These are phyloP conservation scores for Ustilaginoidea virens DNA, from an alignment of 2,329 filamentous ascomycete genomes.

Conservation along the genomic window DNA sequence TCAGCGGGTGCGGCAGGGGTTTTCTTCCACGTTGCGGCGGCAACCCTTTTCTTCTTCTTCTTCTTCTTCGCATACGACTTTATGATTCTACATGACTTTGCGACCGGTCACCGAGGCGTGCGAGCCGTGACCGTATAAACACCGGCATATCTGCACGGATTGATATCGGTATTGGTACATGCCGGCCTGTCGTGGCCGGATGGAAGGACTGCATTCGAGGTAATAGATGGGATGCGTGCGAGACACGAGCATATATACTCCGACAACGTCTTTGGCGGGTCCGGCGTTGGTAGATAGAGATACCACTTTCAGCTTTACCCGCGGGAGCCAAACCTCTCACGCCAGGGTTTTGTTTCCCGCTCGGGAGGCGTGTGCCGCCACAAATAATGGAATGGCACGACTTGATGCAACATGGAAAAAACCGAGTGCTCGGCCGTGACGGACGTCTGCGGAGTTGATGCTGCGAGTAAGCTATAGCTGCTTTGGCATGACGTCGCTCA, in stretches of 20 bases:
- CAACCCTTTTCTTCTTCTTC: neutral
- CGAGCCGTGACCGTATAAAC: too few relatives aligned
- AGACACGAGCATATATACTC: conserved; percentile 3
- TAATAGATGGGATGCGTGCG: neutral
- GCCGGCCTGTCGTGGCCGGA: neutral
- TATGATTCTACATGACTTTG: conserved; percentile 4
- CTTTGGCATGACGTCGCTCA: too few relatives aligned
- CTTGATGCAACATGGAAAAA: too few relatives aligned
- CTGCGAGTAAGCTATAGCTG: too few relatives aligned
- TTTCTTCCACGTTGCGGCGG: too few relatives aligned
- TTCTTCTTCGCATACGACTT: conserved; percentile 4
- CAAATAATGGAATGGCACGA: too few relatives aligned
- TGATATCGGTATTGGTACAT: neutral
- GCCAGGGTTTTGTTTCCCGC: too few relatives aligned
- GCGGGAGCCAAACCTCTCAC: too few relatives aligned
- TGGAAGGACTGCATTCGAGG: neutral
- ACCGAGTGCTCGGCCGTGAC: too few relatives aligned
- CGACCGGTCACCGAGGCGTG: conserved; percentile 2
- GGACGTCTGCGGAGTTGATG: too few relatives aligned
- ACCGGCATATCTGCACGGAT: too few relatives aligned
- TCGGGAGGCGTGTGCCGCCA: too few relatives aligned
- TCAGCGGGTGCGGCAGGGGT: neutral
- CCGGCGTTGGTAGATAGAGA: conserved; percentile 10
- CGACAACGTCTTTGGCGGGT: conserved; percentile 9
- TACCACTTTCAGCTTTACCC: conserved; percentile 7